These are phyloP conservation scores for Stemphylium vesicarium DNA, from an alignment of 2,329 filamentous ascomycete species.

Conservation along the genomic window DNA sequence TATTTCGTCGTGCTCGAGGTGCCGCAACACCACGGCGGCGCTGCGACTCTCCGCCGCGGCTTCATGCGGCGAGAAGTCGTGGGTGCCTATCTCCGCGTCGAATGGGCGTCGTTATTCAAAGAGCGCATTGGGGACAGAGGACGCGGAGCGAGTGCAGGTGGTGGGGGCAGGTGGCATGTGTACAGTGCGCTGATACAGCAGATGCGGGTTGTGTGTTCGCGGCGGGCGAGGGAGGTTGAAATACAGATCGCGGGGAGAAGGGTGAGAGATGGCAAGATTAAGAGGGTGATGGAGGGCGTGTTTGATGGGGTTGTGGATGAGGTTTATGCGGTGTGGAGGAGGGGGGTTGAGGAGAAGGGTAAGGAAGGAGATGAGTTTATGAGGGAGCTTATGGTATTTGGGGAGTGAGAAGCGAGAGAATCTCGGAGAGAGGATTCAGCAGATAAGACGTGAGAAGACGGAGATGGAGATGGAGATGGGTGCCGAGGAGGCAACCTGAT, in stretches of 20 bases:
- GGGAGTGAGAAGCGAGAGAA: neutral
- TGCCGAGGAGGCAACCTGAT: too few relatives aligned
- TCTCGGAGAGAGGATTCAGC: too few relatives aligned
- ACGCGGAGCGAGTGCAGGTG: neutral
- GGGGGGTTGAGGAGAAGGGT: neutral
- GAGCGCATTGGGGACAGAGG: neutral
- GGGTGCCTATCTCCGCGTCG: neutral
- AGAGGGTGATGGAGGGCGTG: neutral
- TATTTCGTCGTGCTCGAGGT: constrained; percentile 1
- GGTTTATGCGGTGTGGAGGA: neutral
- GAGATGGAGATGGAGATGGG: too few relatives aligned
- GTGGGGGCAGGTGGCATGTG: constrained; percentile 1
- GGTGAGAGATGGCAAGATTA: neutral
- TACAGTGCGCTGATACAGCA: constrained; percentile 1
- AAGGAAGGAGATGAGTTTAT: constrained; percentile 3
- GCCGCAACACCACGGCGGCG: neutral
- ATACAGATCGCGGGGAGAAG: too few relatives aligned
- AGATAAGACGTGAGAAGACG: too few relatives aligned
- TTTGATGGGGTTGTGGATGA: neutral
- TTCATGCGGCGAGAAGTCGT: neutral
- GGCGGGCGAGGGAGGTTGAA: neutral
- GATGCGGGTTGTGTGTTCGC: neutral
- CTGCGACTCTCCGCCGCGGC: neutral
- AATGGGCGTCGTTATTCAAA: constrained; percentile 2
- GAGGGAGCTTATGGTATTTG: constrained; percentile 11